Evolutionary conservation across 805 yeast species (phyloP).

Genomic region (Monosporozyma aerobia): DNA sequence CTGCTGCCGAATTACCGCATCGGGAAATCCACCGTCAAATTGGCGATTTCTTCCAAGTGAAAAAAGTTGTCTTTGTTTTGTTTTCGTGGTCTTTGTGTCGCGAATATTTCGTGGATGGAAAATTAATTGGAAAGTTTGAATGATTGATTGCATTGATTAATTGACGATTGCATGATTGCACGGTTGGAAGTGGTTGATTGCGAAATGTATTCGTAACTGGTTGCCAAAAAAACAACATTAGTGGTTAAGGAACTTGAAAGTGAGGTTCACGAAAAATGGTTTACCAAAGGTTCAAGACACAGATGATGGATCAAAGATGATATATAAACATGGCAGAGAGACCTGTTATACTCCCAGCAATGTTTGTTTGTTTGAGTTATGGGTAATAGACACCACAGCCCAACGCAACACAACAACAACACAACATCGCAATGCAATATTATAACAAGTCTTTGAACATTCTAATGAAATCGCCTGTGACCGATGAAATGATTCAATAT

Average conservation of each 20-base stretch:
- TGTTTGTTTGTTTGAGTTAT: too few species aligned
- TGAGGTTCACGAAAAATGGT: neutral
- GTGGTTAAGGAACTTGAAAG: neutral
- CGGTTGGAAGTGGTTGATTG: neutral
- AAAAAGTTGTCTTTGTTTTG: neutral
- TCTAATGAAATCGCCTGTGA: conserved; percentile 55
- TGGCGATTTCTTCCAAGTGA: neutral
- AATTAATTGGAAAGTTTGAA: neutral
- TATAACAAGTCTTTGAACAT: conserved; percentile 48
- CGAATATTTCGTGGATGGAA: neutral
- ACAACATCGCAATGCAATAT: conserved; percentile 13
- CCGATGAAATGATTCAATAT: conserved; percentile 66
- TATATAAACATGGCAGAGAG: neutral
- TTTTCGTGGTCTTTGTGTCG: neutral
- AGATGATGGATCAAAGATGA: neutral
- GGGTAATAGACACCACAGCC: too few species aligned
- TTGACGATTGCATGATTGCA: too few species aligned
- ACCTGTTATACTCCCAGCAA: neutral
- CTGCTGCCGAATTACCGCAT: neutral
- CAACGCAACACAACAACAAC: neutral
- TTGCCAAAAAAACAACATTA: neutral
- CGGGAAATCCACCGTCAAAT: neutral
- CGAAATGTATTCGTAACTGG: neutral
- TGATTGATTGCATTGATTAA: neutral
- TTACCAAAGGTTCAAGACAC: neutral